A percentile compares a stretch with the other conserved stretches of the same genome.
phyloP scores from a whole-genome alignment of 2,329 filamentous ascomycete species.

The Grosmannia serpens region DNA sequence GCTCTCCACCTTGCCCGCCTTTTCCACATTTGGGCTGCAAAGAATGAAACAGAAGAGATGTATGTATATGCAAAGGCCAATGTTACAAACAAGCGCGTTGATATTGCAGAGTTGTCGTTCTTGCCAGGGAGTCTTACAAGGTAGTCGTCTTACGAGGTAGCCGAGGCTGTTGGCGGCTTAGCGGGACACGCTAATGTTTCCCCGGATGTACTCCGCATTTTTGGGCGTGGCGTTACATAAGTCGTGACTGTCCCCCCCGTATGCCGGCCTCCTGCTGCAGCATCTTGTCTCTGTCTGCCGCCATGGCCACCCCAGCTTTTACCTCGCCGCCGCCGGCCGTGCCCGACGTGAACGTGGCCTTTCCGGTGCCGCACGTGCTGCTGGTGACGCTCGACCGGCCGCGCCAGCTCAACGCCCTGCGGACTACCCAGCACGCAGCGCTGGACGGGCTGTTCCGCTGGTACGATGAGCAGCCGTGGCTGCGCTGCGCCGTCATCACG shows the following conservation, averaged over 20 bases:
- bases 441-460: conserved; percentile 36
- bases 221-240: neutral
- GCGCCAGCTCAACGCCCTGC: conserved; percentile 45
- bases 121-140: too few species aligned
- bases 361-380: conserved; percentile 42
- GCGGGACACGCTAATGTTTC: neutral
- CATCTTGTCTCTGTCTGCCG: neutral
- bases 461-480: conserved; percentile 49
- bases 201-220: neutral
- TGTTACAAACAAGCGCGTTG: neutral
- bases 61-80: neutral
- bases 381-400: conserved; percentile 51
- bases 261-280: too few species aligned
- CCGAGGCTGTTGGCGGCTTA: neutral
- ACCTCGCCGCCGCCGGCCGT: conserved; percentile 28
- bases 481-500: conserved; percentile 53
- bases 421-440: conserved; percentile 32
- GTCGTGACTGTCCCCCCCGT: too few species aligned
- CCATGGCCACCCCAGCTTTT: conserved; percentile 12
- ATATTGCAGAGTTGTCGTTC: neutral
- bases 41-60: neutral
- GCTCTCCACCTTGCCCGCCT: too few species aligned
- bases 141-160: neutral
- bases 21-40: neutral
- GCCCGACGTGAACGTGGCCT: conserved; percentile 29